These are phyloP conservation scores for Hibiscus tridactylites DNA, from an alignment of 345 rosid genomes.

Conservation along the genomic window DNA sequence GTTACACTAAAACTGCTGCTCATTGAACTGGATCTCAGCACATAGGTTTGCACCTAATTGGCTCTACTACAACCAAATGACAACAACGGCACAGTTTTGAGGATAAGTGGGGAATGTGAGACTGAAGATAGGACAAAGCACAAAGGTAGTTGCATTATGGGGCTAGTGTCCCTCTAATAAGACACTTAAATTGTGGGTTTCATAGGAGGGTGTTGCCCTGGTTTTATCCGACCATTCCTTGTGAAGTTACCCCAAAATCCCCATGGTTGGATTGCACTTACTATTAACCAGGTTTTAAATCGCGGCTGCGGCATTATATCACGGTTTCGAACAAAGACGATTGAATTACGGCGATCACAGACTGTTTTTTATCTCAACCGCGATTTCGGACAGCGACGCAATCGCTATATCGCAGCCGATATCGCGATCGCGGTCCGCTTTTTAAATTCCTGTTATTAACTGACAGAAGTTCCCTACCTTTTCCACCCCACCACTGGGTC, in stretches of 20 bases:
- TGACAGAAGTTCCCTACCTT: not conserved
- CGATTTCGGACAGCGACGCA: too few species aligned
- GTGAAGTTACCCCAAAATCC: not conserved
- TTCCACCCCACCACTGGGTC: not conserved
- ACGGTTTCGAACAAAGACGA: too few species aligned
- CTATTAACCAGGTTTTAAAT: too few species aligned
- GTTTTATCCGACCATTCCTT: slow-evolving; percentile 13
- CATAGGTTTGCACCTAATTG: slow-evolving; percentile 1
- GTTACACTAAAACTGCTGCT: not conserved
- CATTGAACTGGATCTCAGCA: not conserved
- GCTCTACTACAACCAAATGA: not conserved
- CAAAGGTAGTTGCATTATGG: not conserved
- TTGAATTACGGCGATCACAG: too few species aligned
- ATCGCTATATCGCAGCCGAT: too few species aligned
- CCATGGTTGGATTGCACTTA: not conserved
- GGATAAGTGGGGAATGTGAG: not conserved
- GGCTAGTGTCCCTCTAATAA: slow-evolving; percentile 1
- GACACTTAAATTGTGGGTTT: not conserved
- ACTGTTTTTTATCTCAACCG: too few species aligned
- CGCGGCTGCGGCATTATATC: too few species aligned
- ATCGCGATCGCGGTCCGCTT: too few species aligned
- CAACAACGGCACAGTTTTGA: not conserved
- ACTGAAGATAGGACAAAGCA: not conserved
- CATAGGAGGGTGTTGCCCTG: not conserved
- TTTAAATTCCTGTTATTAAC: not conserved